phyloP scores from a whole-genome alignment of 108 stramenopile species.

The Pseudonitzschia delicatissima region DNA sequence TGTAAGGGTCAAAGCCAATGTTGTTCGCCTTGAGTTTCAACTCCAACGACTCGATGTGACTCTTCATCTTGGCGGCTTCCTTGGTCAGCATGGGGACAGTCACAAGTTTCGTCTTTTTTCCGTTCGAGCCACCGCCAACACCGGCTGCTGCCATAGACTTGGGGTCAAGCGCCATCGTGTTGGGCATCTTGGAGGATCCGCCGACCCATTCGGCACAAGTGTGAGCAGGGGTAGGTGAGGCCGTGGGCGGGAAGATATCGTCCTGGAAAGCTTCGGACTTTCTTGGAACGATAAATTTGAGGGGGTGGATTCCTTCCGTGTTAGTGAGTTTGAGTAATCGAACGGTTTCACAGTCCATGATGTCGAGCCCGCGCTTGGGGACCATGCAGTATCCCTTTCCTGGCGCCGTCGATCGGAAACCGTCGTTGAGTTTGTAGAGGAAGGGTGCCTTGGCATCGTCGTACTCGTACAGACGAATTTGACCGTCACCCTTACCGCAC shows the following conservation, averaged over 20 bases:
- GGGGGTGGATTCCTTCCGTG: slow-evolving; percentile 85
- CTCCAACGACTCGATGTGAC: slow-evolving; percentile 79
- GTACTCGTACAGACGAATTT: slow-evolving; percentile 95
- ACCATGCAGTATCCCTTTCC: slow-evolving; percentile 96
- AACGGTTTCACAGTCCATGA: slow-evolving; percentile 93
- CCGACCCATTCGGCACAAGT: slow-evolving; percentile 90
- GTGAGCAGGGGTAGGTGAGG: slow-evolving; percentile 81
- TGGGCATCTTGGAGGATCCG: slow-evolving; percentile 85
- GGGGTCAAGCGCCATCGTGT: slow-evolving; percentile 84
- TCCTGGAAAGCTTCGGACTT: slow-evolving; percentile 98
- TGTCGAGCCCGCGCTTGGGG: slow-evolving; percentile 94
- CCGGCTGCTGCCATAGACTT: slow-evolving; percentile 28
- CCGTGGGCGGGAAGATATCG: slow-evolving; percentile 94
- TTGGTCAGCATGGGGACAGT: slow-evolving; percentile 61
- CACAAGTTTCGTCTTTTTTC: slow-evolving; percentile 56
- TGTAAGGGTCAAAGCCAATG: slow-evolving; percentile 36
- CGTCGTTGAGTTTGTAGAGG: slow-evolving; percentile 83
- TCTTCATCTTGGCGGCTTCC: slow-evolving; percentile 72
- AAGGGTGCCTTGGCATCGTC: slow-evolving; percentile 86
- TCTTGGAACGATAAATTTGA: slow-evolving; percentile 94
- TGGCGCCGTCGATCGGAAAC: slow-evolving; percentile 90
- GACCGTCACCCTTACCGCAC: slow-evolving; percentile 99
- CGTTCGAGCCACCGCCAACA: slow-evolving; percentile 13
- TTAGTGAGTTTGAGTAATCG: slow-evolving; percentile 95
- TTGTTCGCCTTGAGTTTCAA: slow-evolving; percentile 60